Percentiles rank a stretch among this genome's conserved stretches.
phyloP scores from a whole-genome alignment of 257 asterid genomes.

The Solanum stenotomum region DNA sequence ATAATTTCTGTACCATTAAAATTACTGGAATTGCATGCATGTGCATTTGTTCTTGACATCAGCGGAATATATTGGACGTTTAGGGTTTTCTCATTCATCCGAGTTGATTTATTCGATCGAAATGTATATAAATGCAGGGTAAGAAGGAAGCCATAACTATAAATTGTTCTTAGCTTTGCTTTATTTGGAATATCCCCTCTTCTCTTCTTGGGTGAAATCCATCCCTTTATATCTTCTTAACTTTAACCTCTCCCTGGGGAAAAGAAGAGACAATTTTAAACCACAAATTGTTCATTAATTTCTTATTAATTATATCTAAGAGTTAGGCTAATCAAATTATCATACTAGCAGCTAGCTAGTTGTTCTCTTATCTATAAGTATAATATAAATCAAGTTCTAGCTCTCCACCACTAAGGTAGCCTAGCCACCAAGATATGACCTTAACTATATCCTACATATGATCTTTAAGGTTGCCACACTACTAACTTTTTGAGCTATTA shows the following conservation, averaged over 20 bases:
- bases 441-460: background rate
- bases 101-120: background rate
- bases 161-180: background rate
- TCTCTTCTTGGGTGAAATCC: background rate
- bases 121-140: background rate
- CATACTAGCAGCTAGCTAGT: background rate
- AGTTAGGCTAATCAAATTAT: background rate
- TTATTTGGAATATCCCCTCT: background rate
- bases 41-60: background rate
- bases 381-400: background rate
- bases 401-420: background rate
- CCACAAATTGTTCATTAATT: background rate
- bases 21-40: constrained; percentile 6
- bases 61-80: background rate
- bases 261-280: background rate
- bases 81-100: constrained; percentile 40
- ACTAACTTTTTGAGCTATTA: background rate
- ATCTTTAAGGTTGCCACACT: background rate
- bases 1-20: background rate
- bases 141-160: background rate
- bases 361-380: background rate
- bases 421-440: background rate
- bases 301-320: background rate
- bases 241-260: background rate
- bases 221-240: background rate